Evolutionary conservation across 441 rosid genomes (phyloP), one percentile per base, ranked within the genome.

Genomic region (Erodium texanum): DNA sequence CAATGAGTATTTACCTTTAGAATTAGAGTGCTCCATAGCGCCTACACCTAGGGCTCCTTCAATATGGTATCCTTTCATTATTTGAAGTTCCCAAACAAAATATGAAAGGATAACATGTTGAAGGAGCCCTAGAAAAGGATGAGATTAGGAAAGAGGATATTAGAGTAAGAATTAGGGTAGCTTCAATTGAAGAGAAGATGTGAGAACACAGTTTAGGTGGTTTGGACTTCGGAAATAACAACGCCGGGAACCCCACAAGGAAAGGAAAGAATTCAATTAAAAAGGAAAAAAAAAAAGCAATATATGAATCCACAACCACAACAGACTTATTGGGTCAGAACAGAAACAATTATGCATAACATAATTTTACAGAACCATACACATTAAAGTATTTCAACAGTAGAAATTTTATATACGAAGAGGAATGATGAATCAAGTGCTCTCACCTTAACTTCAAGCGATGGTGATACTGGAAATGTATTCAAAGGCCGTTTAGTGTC

Each of bases 371-470:
- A 4, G 2, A 4, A 27, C 2, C 32, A 38, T 38, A 38, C 11
- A 38, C 11, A 38, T 38, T 7, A 1, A 38, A 45, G 52, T 45
- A 45, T 14, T 45, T 5, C 52, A 10, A 23, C 18, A 7, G 63
- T 10, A 38, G 1, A 38, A 38, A 11, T 38, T 27, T 27, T 27
- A 27, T 27, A 27, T 27, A 27, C 32, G 18, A 15, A 48, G 63
- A 11, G 12, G 12, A 24, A 10, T 10, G 15, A 29, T 24, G 65
- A 56, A 58, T 15, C 27, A 73, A 16, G 29, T 8, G 19, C 18
- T 52, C 79, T 72, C 69, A 85, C 96, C 92, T 87, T 86, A 63
- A 70, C 75, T 67, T 91, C 97, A 67, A 78, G 76, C n/a, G 81
- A 78, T 63, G 93, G 81, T 56, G 90, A 85, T 66, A 78, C 80